Base-by-base conservation (phyloP, 768 basidiomycete species). In the Mycena vitilis region DNA sequence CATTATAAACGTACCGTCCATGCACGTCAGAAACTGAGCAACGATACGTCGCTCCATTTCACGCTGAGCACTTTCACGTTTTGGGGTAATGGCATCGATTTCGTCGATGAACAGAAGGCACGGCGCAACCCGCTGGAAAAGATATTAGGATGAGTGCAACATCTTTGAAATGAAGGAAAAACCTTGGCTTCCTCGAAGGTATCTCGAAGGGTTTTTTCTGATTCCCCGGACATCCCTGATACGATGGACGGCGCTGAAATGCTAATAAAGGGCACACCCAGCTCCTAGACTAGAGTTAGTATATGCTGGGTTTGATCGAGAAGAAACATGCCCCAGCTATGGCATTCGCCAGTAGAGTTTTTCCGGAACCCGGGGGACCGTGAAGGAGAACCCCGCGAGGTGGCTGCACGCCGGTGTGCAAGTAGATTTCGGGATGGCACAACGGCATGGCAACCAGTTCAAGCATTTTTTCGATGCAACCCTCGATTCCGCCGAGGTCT, bases 31-130 rank as follows among this genome's bases (percentile, higher is more conserved):
- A 71, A 99, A 94, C 77, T 99, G 98, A 0, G 97, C 97, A 12
- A 99, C 97, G 58, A 99, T 99, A 15, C 98, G 87, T 52, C 96
- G 82, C 75, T 99, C 98, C 98, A 98, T 99, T 81, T 99, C 98
- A 64, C 97, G 85, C 75, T 99, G 98, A 0, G 98, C 97, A 73
- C 94, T 98, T 80, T 99, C 98, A 67, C 98, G 84, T 81, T 99
- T 99, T 0, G 96, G 96, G 0, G 96, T 98, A 69, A 99, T 96
- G 9, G 96, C 95, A 75, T 99, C 96, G 22, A 99, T 98, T 77
- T 99, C 98, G 77, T 99, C 97, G 51, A 99, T 94, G 81, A 99
- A 99, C 11, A 99, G 79, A 1, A 99, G 83, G 74, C 96, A 98
- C 0, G 96, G 98, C 0, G 98, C 96, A 9, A 93, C 85, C 66